phyloP scores from a whole-genome alignment of 225 moss, liverwort and hornwort species.

The Lunularia cruciata region DNA sequence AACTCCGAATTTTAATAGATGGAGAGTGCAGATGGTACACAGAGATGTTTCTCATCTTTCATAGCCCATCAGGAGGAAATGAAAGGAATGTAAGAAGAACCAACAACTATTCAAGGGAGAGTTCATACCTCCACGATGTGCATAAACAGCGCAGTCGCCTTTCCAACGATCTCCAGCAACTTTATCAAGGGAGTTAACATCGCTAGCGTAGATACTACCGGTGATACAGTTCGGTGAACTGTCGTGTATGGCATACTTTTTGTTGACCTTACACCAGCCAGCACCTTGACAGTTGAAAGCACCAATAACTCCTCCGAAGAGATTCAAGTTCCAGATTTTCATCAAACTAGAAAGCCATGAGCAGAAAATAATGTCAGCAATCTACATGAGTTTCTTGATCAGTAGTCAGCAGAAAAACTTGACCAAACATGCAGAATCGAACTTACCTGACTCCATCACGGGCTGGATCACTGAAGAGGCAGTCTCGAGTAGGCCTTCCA shows the following conservation, averaged over 20 bases:
- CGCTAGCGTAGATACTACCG: conserved; percentile 61
- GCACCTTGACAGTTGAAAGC: conserved; percentile 99
- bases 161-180: conserved; percentile 68
- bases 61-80: not conserved
- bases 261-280: conserved; percentile 89
- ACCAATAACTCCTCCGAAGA: conserved; percentile 79
- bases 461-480: conserved; percentile 84
- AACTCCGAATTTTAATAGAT: too few species aligned
- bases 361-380: not conserved
- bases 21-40: not conserved
- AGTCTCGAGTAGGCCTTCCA: conserved; percentile 91
- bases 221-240: conserved; percentile 49
- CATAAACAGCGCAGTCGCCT: conserved; percentile 61
- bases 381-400: not conserved
- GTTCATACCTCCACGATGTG: conserved; percentile 52
- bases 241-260: conserved; percentile 80
- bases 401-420: not conserved
- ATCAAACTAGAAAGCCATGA: conserved; percentile 46
- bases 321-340: conserved; percentile 99
- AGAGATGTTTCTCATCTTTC: not conserved
- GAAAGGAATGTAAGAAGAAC: too few species aligned
- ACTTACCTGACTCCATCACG: conserved; percentile 78
- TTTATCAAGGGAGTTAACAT: conserved; percentile 56
- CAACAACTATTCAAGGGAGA: too few species aligned
- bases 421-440: not conserved